Conservation (phyloP, 495 filamentous ascomycete species). For the Rhizodiscina lignyota region DNA sequence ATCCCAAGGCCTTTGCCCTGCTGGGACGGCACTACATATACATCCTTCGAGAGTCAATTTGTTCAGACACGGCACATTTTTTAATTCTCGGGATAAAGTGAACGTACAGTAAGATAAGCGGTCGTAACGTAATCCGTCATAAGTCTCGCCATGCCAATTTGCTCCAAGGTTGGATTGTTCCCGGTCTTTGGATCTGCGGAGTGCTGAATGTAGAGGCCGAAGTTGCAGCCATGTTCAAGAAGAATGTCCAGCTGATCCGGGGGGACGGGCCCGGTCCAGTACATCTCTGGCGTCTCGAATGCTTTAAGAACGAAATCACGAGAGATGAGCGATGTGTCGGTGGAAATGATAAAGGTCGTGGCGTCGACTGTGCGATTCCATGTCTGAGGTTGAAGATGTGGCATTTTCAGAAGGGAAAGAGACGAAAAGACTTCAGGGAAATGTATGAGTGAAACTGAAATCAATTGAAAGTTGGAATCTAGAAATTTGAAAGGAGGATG, state of each 20-base stretch:
- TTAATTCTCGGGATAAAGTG: no score
- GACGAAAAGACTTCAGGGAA: no score
- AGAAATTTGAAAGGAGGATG: no score
- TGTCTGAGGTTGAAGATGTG: no score
- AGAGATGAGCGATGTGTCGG: conserved; percentile 5
- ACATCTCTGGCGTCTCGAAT: conserved; percentile 15
- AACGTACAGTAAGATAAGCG: conserved; percentile 56
- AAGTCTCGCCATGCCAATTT: conserved; percentile 44
- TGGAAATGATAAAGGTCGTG: conserved; percentile 20
- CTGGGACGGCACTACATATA: conserved; percentile 39
- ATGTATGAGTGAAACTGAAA: no score
- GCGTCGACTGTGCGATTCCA: no score
- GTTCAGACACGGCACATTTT: no score
- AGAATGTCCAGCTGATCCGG: conserved; percentile 6
- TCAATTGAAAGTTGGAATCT: no score
- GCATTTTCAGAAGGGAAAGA: no score
- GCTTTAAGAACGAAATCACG: conserved; percentile 16
- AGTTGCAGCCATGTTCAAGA: conserved; percentile 16
- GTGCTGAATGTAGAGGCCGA: conserved; percentile 16
- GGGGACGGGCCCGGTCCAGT: conserved; percentile 15
- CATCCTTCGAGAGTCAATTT: no score
- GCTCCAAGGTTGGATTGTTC: no score
- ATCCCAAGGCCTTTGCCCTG: conserved; percentile 42
- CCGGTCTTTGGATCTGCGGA: background rate
- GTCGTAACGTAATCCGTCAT: conserved; percentile 49